Evolutionary conservation across 1,284 basidiomycete genomes (phyloP).

Genomic region (Sphagnurus paluster): DNA sequence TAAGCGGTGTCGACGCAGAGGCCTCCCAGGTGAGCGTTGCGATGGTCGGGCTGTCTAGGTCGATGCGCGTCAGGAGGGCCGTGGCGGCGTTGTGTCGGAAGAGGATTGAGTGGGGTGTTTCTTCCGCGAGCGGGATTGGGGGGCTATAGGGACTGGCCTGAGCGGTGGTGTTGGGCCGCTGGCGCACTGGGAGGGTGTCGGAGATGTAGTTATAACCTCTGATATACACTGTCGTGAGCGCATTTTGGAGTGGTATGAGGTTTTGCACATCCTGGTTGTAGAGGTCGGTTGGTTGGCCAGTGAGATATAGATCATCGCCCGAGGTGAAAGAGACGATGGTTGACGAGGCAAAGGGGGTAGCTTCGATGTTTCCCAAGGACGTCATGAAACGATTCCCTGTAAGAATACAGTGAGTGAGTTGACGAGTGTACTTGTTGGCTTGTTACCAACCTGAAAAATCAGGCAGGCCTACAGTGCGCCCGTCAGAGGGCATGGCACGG

Average conservation of each 20-base stretch:
- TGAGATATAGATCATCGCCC: conserved; percentile 62
- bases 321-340: conserved; percentile 55
- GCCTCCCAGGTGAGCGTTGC: conserved; percentile 57
- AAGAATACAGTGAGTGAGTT: neutral
- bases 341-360: conserved; percentile 52
- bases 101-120: conserved; percentile 27
- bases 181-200: conserved; percentile 55
- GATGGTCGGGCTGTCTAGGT: conserved; percentile 45
- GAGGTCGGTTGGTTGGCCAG: conserved; percentile 53
- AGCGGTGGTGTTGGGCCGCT: conserved; percentile 33
- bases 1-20: conserved; percentile 31
- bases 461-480: conserved; percentile 55
- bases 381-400: conserved; percentile 61
- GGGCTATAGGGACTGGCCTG: conserved; percentile 58
- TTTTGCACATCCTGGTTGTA: conserved; percentile 45
- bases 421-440: conserved; percentile 14
- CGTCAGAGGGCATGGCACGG: conserved; percentile 53
- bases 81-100: conserved; percentile 30
- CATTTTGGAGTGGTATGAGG: conserved; percentile 58
- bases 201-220: conserved; percentile 56
- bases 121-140: conserved; percentile 54
- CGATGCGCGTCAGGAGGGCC: conserved; percentile 38
- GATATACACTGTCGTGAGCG: conserved; percentile 47
- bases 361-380: conserved; percentile 64
- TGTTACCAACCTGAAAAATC: conserved; percentile 68